These are phyloP conservation scores for Panicum virgatum DNA, from an alignment of 202 grass and related monocot genomes.

Conservation along the genomic window DNA sequence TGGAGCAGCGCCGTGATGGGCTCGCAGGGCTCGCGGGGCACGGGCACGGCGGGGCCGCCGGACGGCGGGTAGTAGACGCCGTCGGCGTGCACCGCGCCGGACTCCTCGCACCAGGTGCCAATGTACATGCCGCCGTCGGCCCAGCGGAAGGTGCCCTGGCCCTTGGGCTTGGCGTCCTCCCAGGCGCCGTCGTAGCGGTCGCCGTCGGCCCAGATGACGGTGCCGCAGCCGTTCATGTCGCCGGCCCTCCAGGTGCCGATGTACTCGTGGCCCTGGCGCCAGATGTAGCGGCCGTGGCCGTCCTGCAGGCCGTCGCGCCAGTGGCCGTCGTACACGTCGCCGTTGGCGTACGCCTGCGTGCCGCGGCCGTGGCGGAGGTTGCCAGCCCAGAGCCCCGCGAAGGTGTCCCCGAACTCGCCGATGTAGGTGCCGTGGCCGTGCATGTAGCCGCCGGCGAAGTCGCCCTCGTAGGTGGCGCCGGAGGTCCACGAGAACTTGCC, in stretches of 20 bases:
- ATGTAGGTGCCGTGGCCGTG: conserved; percentile 40
- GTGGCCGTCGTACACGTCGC: conserved; percentile 81
- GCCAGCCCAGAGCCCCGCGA: conserved; percentile 51
- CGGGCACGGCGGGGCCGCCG: conserved; percentile 38
- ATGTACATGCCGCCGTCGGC: conserved; percentile 59
- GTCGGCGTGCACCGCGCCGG: conserved; percentile 34
- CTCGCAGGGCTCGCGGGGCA: conserved; percentile 49
- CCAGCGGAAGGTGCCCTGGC: conserved; percentile 72
- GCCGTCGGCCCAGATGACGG: conserved; percentile 54
- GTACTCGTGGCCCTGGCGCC: conserved; percentile 77
- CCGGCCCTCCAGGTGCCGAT: conserved; percentile 65
- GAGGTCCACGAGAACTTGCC: conserved; percentile 88
- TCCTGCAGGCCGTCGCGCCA: conserved; percentile 69
- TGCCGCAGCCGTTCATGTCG: conserved; percentile 64
- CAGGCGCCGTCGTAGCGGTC: conserved; percentile 79
- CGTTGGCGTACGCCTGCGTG: conserved; percentile 63
- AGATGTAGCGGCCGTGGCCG: conserved; percentile 68
- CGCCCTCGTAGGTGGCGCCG: conserved; percentile 80
- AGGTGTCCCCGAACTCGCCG: conserved; percentile 56
- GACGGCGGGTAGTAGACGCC: conserved; percentile 62
- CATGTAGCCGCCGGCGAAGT: conserved; percentile 44
- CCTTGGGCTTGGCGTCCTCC: conserved; percentile 59
- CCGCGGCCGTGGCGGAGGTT: conserved; percentile 67
- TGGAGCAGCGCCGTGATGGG: conserved; percentile 39
- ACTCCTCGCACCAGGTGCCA: conserved; percentile 52